A percentile compares a stretch with the other conserved stretches of the same genome.
Conservation (phyloP, 1,284 basidiomycete species). For the Irpex sp. region DNA sequence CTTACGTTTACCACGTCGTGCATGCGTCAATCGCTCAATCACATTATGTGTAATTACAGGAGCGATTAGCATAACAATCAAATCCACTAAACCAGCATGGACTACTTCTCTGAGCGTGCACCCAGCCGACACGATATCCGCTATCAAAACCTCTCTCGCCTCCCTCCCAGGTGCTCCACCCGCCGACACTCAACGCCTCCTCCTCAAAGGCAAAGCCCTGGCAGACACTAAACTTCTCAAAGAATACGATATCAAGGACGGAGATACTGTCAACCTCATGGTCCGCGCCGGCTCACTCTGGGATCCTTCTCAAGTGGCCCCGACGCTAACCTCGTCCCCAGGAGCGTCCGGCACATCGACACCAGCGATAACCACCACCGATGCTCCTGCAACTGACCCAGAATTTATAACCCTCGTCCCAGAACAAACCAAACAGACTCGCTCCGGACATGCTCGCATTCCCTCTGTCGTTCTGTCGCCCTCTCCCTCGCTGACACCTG, state of each 20-base stretch:
- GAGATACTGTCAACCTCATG: slow-evolving; percentile 80
- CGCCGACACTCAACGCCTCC: slow-evolving; percentile 74
- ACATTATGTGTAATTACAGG: slow-evolving; percentile 29
- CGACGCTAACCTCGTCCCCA: neutral
- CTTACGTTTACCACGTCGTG: neutral
- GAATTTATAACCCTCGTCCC: slow-evolving; percentile 23
- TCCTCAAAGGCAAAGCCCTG: slow-evolving; percentile 91
- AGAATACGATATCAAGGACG: slow-evolving; percentile 82
- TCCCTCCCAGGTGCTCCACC: slow-evolving; percentile 62
- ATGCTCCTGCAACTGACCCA: slow-evolving; percentile 7
- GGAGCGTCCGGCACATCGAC: neutral
- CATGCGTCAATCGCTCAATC: neutral
- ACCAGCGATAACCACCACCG: slow-evolving; percentile 9
- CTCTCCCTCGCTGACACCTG: slow-evolving; percentile 50
- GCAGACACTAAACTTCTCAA: slow-evolving; percentile 82
- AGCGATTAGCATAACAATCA: slow-evolving; percentile 74
- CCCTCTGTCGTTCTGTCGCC: slow-evolving; percentile 75
- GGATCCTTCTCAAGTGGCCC: slow-evolving; percentile 45
- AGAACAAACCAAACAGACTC: slow-evolving; percentile 15
- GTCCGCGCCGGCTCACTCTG: slow-evolving; percentile 73
- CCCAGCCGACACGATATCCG: slow-evolving; percentile 73
- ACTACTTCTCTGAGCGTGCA: slow-evolving; percentile 68
- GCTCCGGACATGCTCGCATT: slow-evolving; percentile 51
- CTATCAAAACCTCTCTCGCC: slow-evolving; percentile 74
- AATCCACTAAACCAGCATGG: slow-evolving; percentile 85